These are phyloP conservation scores for Speleostelium caveatum DNA, from an alignment of 78 protist genomes.

Conservation along the genomic window DNA sequence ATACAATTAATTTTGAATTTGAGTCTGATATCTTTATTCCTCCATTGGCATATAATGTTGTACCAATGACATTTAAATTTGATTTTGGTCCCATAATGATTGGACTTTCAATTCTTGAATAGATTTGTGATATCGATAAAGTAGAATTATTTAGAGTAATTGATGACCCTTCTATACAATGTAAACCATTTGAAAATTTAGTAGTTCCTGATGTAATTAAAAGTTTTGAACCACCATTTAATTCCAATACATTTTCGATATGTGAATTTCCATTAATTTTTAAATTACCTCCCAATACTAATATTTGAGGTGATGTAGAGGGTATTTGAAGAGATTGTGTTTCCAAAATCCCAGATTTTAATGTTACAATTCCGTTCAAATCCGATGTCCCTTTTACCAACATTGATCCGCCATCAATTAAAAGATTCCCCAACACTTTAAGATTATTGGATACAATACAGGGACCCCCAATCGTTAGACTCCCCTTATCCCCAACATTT, in stretches of 20 bases:
- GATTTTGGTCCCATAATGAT: not conserved
- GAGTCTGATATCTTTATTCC: not conserved
- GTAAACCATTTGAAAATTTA: not conserved
- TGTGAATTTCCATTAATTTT: conserved; percentile 11
- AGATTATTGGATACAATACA: not conserved
- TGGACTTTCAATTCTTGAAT: not conserved
- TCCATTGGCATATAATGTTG: not conserved
- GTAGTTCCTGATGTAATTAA: not conserved
- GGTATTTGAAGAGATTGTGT: not conserved
- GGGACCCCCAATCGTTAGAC: not conserved
- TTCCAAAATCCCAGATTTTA: not conserved
- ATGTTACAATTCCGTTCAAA: not conserved
- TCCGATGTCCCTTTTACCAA: not conserved
- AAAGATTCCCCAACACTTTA: not conserved
- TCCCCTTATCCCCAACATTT: not conserved
- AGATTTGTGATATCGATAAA: too few relatives aligned
- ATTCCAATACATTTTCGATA: not conserved
- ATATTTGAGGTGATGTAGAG: not conserved
- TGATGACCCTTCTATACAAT: not conserved
- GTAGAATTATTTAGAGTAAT: conserved; percentile 4
- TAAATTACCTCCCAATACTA: not conserved
- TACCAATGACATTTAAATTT: not conserved
- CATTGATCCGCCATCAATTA: not conserved
- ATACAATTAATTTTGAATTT: not conserved
- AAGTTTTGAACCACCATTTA: not conserved